These are phyloP conservation scores for Neopestalotiopsis sp. DNA, from an alignment of 2,329 filamentous ascomycete genomes.

Conservation along the genomic window DNA sequence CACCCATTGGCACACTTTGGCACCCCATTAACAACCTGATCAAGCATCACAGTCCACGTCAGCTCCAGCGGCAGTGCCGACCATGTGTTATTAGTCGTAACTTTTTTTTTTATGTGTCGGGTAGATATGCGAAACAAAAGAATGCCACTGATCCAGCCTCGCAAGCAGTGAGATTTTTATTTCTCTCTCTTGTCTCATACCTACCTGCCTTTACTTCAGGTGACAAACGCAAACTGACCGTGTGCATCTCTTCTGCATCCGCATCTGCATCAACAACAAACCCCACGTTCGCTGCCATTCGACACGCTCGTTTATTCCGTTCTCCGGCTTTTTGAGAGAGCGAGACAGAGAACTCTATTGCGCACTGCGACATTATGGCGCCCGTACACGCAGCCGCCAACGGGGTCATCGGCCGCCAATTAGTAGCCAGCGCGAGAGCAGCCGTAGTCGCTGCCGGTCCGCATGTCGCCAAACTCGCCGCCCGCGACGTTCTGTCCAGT, in stretches of 20 bases:
- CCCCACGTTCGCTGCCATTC: not conserved
- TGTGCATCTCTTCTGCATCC: not conserved
- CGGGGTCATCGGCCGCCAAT: conserved; percentile 28
- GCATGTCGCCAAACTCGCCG: conserved; percentile 30
- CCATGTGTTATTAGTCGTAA: not conserved
- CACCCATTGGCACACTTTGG: no score
- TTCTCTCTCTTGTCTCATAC: not conserved
- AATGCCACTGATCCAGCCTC: not conserved
- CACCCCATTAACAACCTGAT: no score
- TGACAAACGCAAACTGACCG: not conserved
- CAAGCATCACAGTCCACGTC: conserved; percentile 18
- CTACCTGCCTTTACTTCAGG: not conserved
- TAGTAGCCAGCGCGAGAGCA: conserved; percentile 32
- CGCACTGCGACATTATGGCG: conserved; percentile 27
- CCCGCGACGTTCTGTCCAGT: conserved; percentile 43
- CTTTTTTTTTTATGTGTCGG: not conserved
- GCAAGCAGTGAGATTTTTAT: not conserved
- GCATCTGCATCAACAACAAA: not conserved
- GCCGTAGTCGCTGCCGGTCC: conserved; percentile 33
- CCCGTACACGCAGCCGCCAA: conserved; percentile 27
- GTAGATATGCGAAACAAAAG: not conserved
- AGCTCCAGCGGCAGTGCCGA: conserved; percentile 13
- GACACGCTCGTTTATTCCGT: conserved; percentile 5
- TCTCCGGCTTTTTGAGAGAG: not conserved
- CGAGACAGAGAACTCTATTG: not conserved